These are phyloP conservation scores for Candida argentea DNA, from an alignment of 805 yeast species.

Conservation along the genomic window DNA sequence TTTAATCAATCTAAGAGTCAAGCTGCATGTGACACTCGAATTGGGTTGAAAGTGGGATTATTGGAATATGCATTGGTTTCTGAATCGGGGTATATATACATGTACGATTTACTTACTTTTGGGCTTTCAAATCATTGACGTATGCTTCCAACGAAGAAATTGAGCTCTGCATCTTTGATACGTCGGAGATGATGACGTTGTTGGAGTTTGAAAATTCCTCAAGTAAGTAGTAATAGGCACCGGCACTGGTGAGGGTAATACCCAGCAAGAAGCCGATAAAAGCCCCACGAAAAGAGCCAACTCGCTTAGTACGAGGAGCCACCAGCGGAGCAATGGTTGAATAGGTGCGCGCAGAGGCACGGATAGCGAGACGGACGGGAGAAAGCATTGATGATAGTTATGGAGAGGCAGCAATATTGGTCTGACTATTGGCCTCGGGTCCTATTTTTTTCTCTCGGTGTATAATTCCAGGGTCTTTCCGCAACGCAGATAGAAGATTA, in stretches of 20 bases:
- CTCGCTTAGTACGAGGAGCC: slow-evolving; percentile 22
- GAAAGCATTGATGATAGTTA: slow-evolving; percentile 6
- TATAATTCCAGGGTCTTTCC: too few species aligned
- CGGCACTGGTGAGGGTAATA: slow-evolving; percentile 61
- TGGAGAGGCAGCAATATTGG: neutral
- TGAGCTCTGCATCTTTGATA: slow-evolving; percentile 57
- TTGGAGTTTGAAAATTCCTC: slow-evolving; percentile 72
- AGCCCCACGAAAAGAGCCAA: slow-evolving; percentile 37
- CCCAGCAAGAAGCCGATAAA: slow-evolving; percentile 75
- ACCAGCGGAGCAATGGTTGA: slow-evolving; percentile 16
- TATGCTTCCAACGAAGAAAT: slow-evolving; percentile 60
- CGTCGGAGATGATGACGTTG: slow-evolving; percentile 65
- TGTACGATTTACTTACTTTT: slow-evolving; percentile 12
- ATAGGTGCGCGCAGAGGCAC: slow-evolving; percentile 15
- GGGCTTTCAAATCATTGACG: slow-evolving; percentile 50
- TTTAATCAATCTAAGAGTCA: too few species aligned
- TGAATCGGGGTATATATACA: neutral
- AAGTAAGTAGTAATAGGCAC: slow-evolving; percentile 65
- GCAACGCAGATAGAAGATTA: too few species aligned
- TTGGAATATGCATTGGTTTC: neutral
- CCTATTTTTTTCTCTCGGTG: neutral
- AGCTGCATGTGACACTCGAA: neutral
- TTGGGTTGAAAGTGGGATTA: too few species aligned
- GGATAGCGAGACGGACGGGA: slow-evolving; percentile 11
- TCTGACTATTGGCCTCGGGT: neutral